Evolutionary conservation across 2,329 filamentous ascomycete genomes (phyloP).

Genomic region (Mariannaea sp.): DNA sequence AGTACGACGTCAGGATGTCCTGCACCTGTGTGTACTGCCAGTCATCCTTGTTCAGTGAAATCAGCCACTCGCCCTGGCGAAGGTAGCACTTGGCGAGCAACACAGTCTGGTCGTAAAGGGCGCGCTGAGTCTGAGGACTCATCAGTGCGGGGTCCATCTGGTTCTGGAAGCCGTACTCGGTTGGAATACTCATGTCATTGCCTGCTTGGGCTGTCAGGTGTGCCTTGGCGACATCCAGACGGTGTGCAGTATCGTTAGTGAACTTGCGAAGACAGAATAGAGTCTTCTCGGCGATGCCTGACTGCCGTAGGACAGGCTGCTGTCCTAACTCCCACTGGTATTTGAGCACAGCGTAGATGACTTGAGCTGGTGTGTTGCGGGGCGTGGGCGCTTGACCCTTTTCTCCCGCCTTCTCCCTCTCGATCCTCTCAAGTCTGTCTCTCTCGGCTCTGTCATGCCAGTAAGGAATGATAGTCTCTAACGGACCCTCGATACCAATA

Average conservation of each 20-base stretch:
- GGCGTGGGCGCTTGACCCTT: slow-evolving; percentile 26
- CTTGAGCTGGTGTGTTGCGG: slow-evolving; percentile 68
- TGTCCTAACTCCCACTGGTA: slow-evolving; percentile 92
- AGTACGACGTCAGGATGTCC: slow-evolving; percentile 90
- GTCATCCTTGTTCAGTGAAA: slow-evolving; percentile 80
- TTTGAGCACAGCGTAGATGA: slow-evolving; percentile 96
- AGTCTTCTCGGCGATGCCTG: slow-evolving; percentile 57
- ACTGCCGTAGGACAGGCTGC: slow-evolving; percentile 50
- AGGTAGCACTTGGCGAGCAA: slow-evolving; percentile 95
- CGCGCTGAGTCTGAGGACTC: slow-evolving; percentile 56
- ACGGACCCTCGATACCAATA: slow-evolving; percentile 71
- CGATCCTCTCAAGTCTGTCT: background rate
- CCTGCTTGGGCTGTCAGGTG: slow-evolving; percentile 55
- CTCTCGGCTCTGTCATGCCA: slow-evolving; percentile 49
- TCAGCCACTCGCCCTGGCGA: slow-evolving; percentile 95
- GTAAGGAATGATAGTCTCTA: slow-evolving; percentile 65
- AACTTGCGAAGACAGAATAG: slow-evolving; percentile 65
- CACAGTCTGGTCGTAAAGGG: slow-evolving; percentile 64
- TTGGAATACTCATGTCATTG: slow-evolving; percentile 50
- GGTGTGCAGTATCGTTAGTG: slow-evolving; percentile 62
- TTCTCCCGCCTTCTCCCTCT: background rate
- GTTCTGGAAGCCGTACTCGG: slow-evolving; percentile 58
- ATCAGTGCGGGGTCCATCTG: slow-evolving; percentile 51
- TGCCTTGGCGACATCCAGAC: slow-evolving; percentile 57
- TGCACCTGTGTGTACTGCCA: slow-evolving; percentile 87